phyloP scores from a whole-genome alignment of 768 basidiomycete genomes.

The Boletales sp. region DNA sequence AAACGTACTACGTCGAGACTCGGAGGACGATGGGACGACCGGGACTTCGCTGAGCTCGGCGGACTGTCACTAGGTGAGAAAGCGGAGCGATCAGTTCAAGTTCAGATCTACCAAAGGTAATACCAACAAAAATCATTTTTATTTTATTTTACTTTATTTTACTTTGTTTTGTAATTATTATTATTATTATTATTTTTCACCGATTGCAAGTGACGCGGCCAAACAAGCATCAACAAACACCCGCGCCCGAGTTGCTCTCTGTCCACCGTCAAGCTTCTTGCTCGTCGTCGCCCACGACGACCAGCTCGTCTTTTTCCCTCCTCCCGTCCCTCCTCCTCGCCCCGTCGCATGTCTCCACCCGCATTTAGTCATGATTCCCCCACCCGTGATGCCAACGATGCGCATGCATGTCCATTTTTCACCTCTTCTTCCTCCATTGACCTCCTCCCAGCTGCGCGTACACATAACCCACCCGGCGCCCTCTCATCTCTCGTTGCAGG shows the following conservation, averaged over 20 bases:
- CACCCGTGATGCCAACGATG: background rate
- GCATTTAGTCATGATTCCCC: conserved; percentile 23
- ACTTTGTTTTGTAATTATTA: too few species aligned
- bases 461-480: conserved; percentile 44
- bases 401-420: conserved; percentile 10
- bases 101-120: conserved; percentile 16
- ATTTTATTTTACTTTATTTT: too few species aligned
- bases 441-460: conserved; percentile 40
- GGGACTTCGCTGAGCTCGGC: conserved; percentile 35
- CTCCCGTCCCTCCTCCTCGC: conserved; percentile 28
- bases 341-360: conserved; percentile 40
- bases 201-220: conserved; percentile 9
- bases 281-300: conserved; percentile 33
- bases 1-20: conserved; percentile 22
- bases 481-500: conserved; percentile 25
- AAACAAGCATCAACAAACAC: conserved; percentile 21
- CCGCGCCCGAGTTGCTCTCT: conserved; percentile 21
- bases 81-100: conserved; percentile 15
- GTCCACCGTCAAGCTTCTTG: conserved; percentile 20
- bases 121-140: background rate
- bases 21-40: conserved; percentile 4
- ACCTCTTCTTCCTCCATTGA: background rate
- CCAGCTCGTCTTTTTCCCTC: conserved; percentile 8
- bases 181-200: too few species aligned
- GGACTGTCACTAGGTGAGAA: conserved; percentile 28